A percentile compares a stretch with the other conserved stretches of the same genome.
Evolutionary conservation across 345 rosid species (phyloP).

Genomic region (Eucalyptus viminalis): DNA sequence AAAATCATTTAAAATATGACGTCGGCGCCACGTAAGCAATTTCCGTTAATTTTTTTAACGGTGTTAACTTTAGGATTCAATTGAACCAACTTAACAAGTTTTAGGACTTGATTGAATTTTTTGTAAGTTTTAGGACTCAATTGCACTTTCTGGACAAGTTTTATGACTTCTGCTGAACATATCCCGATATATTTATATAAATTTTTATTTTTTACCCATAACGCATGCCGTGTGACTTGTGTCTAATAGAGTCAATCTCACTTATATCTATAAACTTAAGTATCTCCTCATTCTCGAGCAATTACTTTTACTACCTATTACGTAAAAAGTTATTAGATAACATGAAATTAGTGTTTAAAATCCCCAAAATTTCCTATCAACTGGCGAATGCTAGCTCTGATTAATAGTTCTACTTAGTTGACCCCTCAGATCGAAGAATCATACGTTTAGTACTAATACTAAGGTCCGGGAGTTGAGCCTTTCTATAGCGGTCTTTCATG

Average conservation of each 20-base stretch:
- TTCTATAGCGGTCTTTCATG: not conserved
- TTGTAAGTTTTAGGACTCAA: too few relatives aligned
- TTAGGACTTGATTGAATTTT: too few relatives aligned
- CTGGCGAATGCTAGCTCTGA: not conserved
- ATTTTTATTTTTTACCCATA: not conserved
- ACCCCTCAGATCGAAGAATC: not conserved
- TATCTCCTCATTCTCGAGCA: not conserved
- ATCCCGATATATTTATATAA: not conserved
- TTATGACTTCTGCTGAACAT: too few relatives aligned
- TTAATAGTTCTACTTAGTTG: too few relatives aligned
- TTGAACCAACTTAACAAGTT: too few relatives aligned
- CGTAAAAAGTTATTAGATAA: not conserved
- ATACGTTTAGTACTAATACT: not conserved
- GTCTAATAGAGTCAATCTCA: not conserved
- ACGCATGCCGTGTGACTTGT: rapidly evolving
- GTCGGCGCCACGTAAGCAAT: too few relatives aligned
- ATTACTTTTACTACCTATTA: not conserved
- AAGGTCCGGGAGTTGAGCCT: too few relatives aligned
- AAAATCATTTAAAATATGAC: too few relatives aligned
- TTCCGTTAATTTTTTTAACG: too few relatives aligned
- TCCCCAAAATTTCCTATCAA: not conserved
- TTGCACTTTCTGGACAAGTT: too few relatives aligned
- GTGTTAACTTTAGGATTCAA: too few relatives aligned
- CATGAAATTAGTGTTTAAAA: not conserved
- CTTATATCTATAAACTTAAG: not conserved